Percentiles rank a stretch among this genome's conserved stretches.
phyloP scores from a whole-genome alignment of 139 green algal species.

The Chlamydomonas sp. region DNA sequence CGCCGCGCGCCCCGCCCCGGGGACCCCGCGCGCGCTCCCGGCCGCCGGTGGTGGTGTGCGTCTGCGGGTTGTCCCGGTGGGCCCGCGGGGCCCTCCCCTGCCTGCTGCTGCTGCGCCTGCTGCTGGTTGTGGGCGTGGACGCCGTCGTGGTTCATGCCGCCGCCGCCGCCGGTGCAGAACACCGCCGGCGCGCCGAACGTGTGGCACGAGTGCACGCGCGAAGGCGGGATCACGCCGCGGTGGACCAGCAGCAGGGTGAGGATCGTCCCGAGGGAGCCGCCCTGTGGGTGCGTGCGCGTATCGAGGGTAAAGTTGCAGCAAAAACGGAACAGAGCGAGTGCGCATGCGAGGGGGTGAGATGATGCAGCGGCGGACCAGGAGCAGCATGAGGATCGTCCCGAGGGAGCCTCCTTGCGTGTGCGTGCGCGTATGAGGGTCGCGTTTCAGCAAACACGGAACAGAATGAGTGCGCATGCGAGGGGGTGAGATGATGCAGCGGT shows the following conservation, averaged over 20 bases:
- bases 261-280: conserved; percentile 1
- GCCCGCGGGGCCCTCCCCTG: neutral
- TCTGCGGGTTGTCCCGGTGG: neutral
- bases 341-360: too few species aligned
- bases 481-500: conserved; percentile 57
- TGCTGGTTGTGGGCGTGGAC: too few species aligned
- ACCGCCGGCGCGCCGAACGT: conserved; percentile 88
- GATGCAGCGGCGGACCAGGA: too few species aligned
- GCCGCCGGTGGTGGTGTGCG: neutral
- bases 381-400: too few species aligned
- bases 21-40: neutral
- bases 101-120: too few species aligned
- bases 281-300: neutral
- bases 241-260: conserved; percentile 84
- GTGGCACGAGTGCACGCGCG: conserved; percentile 60
- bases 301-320: neutral
- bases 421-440: too few species aligned
- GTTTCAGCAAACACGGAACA: too few species aligned
- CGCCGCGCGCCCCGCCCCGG: too few species aligned
- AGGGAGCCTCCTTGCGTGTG: too few species aligned
- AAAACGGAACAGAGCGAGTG: too few species aligned
- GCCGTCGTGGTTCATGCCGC: too few species aligned
- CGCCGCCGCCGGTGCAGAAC: conserved; percentile 56
- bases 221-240: conserved; percentile 55
- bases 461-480: conserved; percentile 51